A percentile compares a stretch with the other conserved stretches of the same genome.
These are phyloP conservation scores for Starmerella vaccinii DNA, from an alignment of 805 yeast genomes.

Conservation along the genomic window DNA sequence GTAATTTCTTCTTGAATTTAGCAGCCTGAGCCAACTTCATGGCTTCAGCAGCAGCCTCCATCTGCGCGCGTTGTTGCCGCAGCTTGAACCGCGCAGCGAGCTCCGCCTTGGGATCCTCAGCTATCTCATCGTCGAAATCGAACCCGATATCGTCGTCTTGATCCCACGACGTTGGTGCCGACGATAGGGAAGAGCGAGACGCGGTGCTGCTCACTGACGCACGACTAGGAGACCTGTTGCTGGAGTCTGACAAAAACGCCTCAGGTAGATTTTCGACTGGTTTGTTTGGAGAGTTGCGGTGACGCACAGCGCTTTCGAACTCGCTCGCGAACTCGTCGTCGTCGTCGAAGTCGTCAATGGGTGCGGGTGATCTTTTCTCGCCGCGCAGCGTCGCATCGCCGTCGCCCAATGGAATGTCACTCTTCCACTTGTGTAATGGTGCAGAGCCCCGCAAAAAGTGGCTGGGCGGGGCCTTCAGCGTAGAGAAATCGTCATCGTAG, in stretches of 20 bases:
- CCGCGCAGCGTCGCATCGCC: conserved; percentile 16
- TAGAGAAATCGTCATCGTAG: conserved; percentile 24
- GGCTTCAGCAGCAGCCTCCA: conserved; percentile 17
- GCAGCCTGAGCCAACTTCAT: conserved; percentile 2
- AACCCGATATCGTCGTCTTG: conserved; percentile 20
- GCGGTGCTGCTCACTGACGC: conserved; percentile 20
- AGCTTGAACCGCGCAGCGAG: conserved; percentile 15
- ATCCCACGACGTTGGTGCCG: conserved; percentile 21
- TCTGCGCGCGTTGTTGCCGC: conserved; percentile 17
- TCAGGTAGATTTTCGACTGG: conserved; percentile 13
- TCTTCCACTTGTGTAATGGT: conserved; percentile 14
- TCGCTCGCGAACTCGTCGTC: conserved; percentile 14
- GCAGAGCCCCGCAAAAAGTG: background rate
- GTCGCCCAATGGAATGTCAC: conserved; percentile 17
- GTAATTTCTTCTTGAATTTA: background rate
- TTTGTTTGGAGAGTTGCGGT: background rate
- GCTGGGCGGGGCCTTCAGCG: conserved; percentile 16
- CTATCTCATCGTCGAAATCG: conserved; percentile 11
- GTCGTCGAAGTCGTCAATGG: conserved; percentile 1
- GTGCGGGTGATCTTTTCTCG: background rate
- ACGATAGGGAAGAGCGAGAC: conserved; percentile 14
- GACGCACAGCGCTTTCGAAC: conserved; percentile 13
- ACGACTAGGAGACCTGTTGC: conserved; percentile 20
- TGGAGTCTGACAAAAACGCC: conserved; percentile 17
- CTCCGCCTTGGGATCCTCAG: conserved; percentile 4